Evolutionary conservation across 2,329 filamentous ascomycete species (phyloP), one percentile per base, ranked within the genome.

Genomic region (Calonectria pseudoturangicola): DNA sequence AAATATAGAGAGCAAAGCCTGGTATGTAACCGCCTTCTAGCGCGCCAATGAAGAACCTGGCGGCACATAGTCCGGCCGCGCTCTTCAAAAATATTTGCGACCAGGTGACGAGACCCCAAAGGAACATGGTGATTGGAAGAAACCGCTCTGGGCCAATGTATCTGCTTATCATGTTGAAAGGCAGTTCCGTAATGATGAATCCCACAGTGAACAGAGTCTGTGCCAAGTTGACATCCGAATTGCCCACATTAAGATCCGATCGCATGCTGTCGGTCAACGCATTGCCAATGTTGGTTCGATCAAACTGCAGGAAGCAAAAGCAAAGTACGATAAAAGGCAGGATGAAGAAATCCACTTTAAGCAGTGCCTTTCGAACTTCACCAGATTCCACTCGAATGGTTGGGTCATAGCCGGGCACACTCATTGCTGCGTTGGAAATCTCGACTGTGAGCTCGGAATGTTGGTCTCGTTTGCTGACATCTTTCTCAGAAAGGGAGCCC

Each of bases 211-310:
- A 83, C 21, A 90, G 82, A 66, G 88, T 87, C n/a, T 88, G 85
- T 0, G 88, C 88, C 9, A 89, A 75, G 65, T 90, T 90, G 75
- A 89, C 86, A 60, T 90, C 85, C 64, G 87, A 84, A 43, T 88
- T 88, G 1, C 83, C 85, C 67, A 90, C 85, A 16, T 83, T 80
- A 7, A 90, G 84, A 69, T 90, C 88, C 3, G 83, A 71, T 16
- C 87, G 84, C 51, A 90, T 85, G 3, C 84, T 87, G 48, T 89
- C 88, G 3, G 88, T 90, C 47, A 90, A 75, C 3, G 88, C 88
- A 41, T 88, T 89, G 68, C 85, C 85, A 66, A 88, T 88, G 71
- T 86, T 87, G 56, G 74, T 82, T 9, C 81, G 79, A 36, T 83
- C 81, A 43, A 83, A 82, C 21, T 83, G 82, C 2, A 83, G 80